phyloP scores from a whole-genome alignment of 768 basidiomycete species.

The Russula emetica region DNA sequence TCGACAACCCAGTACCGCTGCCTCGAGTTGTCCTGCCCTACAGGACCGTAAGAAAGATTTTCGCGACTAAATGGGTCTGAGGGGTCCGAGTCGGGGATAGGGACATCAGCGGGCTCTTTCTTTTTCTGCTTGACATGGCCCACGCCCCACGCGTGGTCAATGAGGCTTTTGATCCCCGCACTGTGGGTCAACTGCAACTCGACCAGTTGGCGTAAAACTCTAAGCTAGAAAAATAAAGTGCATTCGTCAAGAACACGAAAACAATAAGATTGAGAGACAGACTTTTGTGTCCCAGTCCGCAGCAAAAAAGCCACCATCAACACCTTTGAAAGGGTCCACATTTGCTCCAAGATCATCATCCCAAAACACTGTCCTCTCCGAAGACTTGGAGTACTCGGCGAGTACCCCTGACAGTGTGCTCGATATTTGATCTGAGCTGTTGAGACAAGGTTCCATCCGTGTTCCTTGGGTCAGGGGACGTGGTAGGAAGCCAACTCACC shows the following conservation, averaged over 20 bases:
- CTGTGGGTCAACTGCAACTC: slow-evolving; percentile 76
- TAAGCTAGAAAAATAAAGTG: slow-evolving; percentile 49
- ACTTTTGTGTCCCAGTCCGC: slow-evolving; percentile 84
- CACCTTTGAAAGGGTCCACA: slow-evolving; percentile 64
- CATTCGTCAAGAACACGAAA: slow-evolving; percentile 29
- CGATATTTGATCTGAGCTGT: slow-evolving; percentile 78
- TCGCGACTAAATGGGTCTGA: slow-evolving; percentile 64
- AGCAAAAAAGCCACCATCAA: slow-evolving; percentile 71
- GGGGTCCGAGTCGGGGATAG: slow-evolving; percentile 49
- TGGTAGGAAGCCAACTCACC: slow-evolving; percentile 50
- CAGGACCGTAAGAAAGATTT: slow-evolving; percentile 57
- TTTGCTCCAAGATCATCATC: slow-evolving; percentile 62
- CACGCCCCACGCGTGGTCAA: slow-evolving; percentile 86
- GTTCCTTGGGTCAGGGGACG: slow-evolving; percentile 33
- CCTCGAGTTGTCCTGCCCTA: slow-evolving; percentile 72
- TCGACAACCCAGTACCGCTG: slow-evolving; percentile 85
- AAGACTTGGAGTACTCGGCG: slow-evolving; percentile 65
- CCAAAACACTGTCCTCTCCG: slow-evolving; percentile 79
- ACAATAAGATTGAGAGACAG: slow-evolving; percentile 34
- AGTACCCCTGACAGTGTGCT: slow-evolving; percentile 65
- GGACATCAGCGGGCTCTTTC: slow-evolving; percentile 53
- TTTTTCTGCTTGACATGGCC: slow-evolving; percentile 83
- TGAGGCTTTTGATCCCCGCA: slow-evolving; percentile 59
- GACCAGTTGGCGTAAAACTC: slow-evolving; percentile 77
- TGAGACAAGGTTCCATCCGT: slow-evolving; percentile 36